A percentile compares a stretch with the other conserved stretches of the same genome.
Evolutionary conservation across 495 filamentous ascomycete species (phyloP).

Genomic region (Aspergillus egyptiacus): DNA sequence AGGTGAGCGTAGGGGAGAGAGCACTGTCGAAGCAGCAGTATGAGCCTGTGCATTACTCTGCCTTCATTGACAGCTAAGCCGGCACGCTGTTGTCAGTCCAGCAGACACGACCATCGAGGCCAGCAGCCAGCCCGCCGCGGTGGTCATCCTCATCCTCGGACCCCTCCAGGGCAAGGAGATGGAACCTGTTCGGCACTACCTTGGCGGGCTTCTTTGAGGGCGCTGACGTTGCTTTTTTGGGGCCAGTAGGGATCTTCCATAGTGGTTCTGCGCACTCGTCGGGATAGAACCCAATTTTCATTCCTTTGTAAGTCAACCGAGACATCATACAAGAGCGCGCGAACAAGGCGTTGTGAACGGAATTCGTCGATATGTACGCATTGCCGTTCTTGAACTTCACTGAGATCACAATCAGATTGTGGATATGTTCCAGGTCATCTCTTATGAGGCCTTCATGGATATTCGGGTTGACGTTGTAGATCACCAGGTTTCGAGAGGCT

Average conservation of each 20-base stretch:
- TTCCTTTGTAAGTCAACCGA: slow-evolving; percentile 64
- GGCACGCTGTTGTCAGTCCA: slow-evolving; percentile 21
- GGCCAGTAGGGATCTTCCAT: slow-evolving; percentile 24
- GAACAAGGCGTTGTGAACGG: slow-evolving; percentile 68
- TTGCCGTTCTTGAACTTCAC: slow-evolving; percentile 52
- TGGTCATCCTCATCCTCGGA: slow-evolving; percentile 32
- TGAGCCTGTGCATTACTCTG: too few species aligned
- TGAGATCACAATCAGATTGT: slow-evolving; percentile 67
- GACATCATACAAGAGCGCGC: slow-evolving; percentile 77
- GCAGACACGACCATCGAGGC: slow-evolving; percentile 5
- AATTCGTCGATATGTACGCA: slow-evolving; percentile 68
- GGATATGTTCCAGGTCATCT: slow-evolving; percentile 75
- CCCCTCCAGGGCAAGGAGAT: slow-evolving; percentile 53
- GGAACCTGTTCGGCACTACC: slow-evolving; percentile 58
- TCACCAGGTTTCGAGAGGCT: slow-evolving; percentile 72
- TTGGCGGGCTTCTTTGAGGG: slow-evolving; percentile 31
- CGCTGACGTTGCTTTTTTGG: slow-evolving; percentile 28
- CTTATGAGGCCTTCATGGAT: slow-evolving; percentile 62
- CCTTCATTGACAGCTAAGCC: slow-evolving; percentile 4
- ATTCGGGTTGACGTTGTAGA: slow-evolving; percentile 50
- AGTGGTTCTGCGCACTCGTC: slow-evolving; percentile 71
- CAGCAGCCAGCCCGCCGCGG: slow-evolving; percentile 7
- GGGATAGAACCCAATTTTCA: slow-evolving; percentile 61
- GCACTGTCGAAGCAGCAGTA: neutral
- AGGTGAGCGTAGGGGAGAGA: neutral